phyloP scores from a whole-genome alignment of 2,329 filamentous ascomycete genomes.

The Zalaria sp. region DNA sequence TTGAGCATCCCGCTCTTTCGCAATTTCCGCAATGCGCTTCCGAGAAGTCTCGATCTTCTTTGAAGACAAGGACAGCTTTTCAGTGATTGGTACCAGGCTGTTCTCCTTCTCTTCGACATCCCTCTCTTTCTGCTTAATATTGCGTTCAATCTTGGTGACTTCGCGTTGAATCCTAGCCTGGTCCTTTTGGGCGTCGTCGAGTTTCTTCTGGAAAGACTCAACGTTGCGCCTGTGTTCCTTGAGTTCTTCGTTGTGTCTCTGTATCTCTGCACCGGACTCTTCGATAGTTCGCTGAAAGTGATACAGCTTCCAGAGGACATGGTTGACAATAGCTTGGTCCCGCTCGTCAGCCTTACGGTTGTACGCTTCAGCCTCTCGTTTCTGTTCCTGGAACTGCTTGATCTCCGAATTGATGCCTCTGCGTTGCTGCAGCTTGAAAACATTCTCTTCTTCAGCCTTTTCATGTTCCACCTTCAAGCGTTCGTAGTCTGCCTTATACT shows the following conservation, averaged over 20 bases:
- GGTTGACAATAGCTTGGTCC: constrained; percentile 80
- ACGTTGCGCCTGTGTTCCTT: constrained; percentile 85
- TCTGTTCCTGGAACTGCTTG: constrained; percentile 94
- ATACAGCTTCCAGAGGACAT: constrained; percentile 93
- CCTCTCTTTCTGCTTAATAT: constrained; percentile 74
- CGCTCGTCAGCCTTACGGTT: constrained; percentile 81
- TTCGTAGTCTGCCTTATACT: constrained; percentile 91
- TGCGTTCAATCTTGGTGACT: constrained; percentile 67
- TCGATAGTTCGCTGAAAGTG: constrained; percentile 91
- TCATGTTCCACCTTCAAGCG: constrained; percentile 74
- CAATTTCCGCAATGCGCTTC: constrained; percentile 53
- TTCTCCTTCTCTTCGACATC: constrained; percentile 79
- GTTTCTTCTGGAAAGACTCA: constrained; percentile 64
- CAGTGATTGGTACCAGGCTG: constrained; percentile 73
- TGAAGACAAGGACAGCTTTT: constrained; percentile 73
- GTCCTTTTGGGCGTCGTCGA: constrained; percentile 73
- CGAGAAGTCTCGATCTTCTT: constrained; percentile 56
- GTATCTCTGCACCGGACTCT: constrained; percentile 77
- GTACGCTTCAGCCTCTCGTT: constrained; percentile 87
- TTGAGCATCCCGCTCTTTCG: constrained; percentile 64
- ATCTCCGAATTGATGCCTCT: constrained; percentile 96
- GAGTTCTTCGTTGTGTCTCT: constrained; percentile 85
- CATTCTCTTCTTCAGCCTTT: constrained; percentile 75
- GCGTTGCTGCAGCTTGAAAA: constrained; percentile 74
- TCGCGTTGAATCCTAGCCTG: constrained; percentile 64